A percentile compares a stretch with the other conserved stretches of the same genome.
Conservation (phyloP, 495 filamentous ascomycete species). For the Niebla homalea region DNA sequence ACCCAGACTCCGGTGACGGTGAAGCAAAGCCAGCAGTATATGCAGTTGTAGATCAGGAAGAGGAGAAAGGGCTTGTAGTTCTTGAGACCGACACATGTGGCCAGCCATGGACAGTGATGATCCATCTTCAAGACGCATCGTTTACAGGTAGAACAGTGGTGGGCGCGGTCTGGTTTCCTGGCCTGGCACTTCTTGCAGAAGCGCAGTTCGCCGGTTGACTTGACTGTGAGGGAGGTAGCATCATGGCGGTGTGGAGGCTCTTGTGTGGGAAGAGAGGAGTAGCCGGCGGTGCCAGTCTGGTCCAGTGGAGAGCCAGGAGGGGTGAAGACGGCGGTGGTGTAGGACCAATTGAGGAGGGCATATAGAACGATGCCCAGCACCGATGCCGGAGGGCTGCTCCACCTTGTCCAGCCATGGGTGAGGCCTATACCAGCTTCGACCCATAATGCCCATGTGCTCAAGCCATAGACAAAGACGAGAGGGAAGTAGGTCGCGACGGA, state of each 20-base stretch:
- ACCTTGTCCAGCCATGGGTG: conserved; percentile 22
- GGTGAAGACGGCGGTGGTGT: conserved; percentile 85
- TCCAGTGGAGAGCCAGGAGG: conserved; percentile 62
- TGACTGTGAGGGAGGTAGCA: conserved; percentile 60
- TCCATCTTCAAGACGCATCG: conserved; percentile 98
- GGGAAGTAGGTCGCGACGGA: conserved; percentile 71
- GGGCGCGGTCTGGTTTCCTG: conserved; percentile 86
- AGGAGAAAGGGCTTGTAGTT: conserved; percentile 95
- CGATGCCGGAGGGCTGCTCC: conserved; percentile 26
- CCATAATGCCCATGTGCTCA: conserved; percentile 84
- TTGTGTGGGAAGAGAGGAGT: conserved; percentile 50
- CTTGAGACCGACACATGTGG: conserved; percentile 81
- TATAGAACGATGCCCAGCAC: conserved; percentile 59
- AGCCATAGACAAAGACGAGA: conserved; percentile 71
- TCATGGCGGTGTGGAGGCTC: conserved; percentile 43
- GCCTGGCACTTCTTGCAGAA: conserved; percentile 97
- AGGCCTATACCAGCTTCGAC: conserved; percentile 69
- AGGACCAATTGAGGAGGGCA: conserved; percentile 68
- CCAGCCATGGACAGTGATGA: conserved; percentile 97
- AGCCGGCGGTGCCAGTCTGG: conserved; percentile 32
- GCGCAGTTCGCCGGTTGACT: conserved; percentile 67
- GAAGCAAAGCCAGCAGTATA: conserved; percentile 79
- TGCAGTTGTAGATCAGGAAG: conserved; percentile 79
- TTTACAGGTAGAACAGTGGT: conserved; percentile 89
- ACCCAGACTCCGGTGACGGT: conserved; percentile 60